Percentiles rank a stretch among this genome's conserved stretches.
Conservation (phyloP, 2,329 filamentous ascomycete genomes). For the Spiromastix sp. region DNA sequence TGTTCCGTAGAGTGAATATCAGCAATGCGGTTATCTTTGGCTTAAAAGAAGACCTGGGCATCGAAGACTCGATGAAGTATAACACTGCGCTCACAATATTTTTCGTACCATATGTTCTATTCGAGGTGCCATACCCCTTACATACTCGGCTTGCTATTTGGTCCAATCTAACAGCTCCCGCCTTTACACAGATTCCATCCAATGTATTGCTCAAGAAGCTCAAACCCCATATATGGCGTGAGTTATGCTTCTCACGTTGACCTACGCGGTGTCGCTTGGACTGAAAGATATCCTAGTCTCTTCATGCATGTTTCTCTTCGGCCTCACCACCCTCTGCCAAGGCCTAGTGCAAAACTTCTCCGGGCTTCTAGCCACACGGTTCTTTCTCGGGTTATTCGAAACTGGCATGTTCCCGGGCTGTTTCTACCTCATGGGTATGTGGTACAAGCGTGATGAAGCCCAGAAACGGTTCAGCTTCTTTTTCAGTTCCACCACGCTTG, state of each 20-base stretch:
- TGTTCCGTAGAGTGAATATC: slow-evolving; percentile 63
- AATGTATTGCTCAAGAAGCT: slow-evolving; percentile 62
- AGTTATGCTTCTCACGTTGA: slow-evolving; percentile 11
- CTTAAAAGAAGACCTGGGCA: slow-evolving; percentile 51
- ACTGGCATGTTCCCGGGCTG: slow-evolving; percentile 62
- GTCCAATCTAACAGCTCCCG: not conserved
- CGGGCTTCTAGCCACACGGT: slow-evolving; percentile 67
- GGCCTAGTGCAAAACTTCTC: slow-evolving; percentile 68
- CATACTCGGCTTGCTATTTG: not conserved
- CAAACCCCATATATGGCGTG: slow-evolving; percentile 56
- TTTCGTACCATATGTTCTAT: slow-evolving; percentile 65
- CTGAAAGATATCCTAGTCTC: slow-evolving; percentile 40
- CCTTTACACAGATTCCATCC: slow-evolving; percentile 61
- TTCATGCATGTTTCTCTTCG: slow-evolving; percentile 76
- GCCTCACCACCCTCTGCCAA: slow-evolving; percentile 63
- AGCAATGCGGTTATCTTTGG: slow-evolving; percentile 64
- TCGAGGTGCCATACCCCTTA: slow-evolving; percentile 17
- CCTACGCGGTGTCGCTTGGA: slow-evolving; percentile 3
- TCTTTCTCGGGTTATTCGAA: slow-evolving; percentile 74
- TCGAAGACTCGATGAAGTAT: slow-evolving; percentile 48
- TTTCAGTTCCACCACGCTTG: slow-evolving; percentile 61
- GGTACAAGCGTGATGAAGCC: slow-evolving; percentile 76
- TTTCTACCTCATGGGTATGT: slow-evolving; percentile 63
- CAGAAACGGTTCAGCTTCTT: slow-evolving; percentile 92
- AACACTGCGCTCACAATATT: slow-evolving; percentile 72